Evolutionary conservation across 75 land plant species (phyloP), one percentile per base, ranked within the genome.

Genomic region (Azolla pinnata): DNA sequence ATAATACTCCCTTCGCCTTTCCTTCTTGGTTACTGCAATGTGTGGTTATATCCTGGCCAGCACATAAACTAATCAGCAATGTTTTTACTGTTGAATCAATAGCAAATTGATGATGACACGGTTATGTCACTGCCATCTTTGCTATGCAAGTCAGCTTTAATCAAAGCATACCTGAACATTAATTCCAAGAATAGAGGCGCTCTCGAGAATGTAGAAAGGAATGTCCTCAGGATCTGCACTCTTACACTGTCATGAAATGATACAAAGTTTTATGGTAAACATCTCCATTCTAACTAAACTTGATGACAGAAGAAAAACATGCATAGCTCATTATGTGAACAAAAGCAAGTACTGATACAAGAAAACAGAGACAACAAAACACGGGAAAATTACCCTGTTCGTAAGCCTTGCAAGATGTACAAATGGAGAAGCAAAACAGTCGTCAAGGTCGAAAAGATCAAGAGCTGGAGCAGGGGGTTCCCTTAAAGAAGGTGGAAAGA

Each of bases 391-490:
- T 33, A 68, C 71, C 68, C 51, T 65, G 24, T 73, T 73, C 20
- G 75, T 73, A 48, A 73, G 70, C 28, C 68, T 73, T 45, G 75
- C 70, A 29, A 73, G 64, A 49, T 60, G 57, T 25, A 49, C 44
- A 18, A 21, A 61, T 0, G 69, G 71, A 0, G 75, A 67, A 26
- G 75, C 75, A 67, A 73, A 73, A 40, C 75, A 73, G 23, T 73
- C 70, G 29, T 73, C 75, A 44, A 73, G 65, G 33, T 73, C 70
- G 46, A 73, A 73, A 18, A 73, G 63, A 56, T 73, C 75, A 30
- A 66, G 14, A 16, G 61, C 65, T 24, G 75, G 75, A 18, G 68
- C 51, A 3, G 70, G 70, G 1, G 60, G 70, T 33, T 73, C 75
- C 33, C 54, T 31, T 10, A 66, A 67, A 54, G 59, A 46, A 17